Evolutionary conservation across 129 eudicot genomes (phyloP), one percentile per base, ranked within the genome.

Genomic region (Rutidosis leptorrhynchoides): DNA sequence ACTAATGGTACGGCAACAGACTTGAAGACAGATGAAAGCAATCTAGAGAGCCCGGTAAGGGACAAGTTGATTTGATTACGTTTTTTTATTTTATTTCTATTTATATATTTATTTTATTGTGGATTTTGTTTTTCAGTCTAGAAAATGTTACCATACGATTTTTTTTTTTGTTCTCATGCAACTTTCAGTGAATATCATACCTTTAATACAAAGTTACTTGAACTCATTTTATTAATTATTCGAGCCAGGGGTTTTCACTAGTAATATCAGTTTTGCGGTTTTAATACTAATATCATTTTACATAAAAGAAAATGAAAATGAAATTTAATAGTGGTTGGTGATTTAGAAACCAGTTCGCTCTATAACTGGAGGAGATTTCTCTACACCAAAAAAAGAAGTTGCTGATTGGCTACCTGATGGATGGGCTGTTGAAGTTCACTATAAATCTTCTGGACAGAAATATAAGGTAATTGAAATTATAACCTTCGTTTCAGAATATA

Each of bases 361-460:
- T 11, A 40, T 40, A 40, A 40, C n/a, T 40, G 46, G 46, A 12
- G 46, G 46, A 40, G 11, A 32, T 46, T 15, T 60, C 21, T 26
- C 60, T 21, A 59, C 60, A 3, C 57, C 26, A 60, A 64, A 48
- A 74, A 79, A 26, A 3, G 73, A 43, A 52, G 65, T 62, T 52
- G 32, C 74, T 43, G 77, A 67, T 17, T 80, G 87, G 87, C 82
- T 87, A 76, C 95, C 95, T 49, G 65, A 49, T 29, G 95, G 95
- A 68, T 87, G 95, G 95, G 37, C 45, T 60, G 27, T 66, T 55
- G 95, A 87, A 62, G 62, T 66, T 46, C 78, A 81, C 14, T 30
- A 30, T 21, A 68, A 45, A 46, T 8, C 11, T 43, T n/a, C 66
- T 49, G 85, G 85, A 62, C 1, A 21, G 64, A 40, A 27, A 43